Base-by-base conservation (phyloP, 2,329 filamentous ascomycete species). In the Cyphellophora attinorum region DNA sequence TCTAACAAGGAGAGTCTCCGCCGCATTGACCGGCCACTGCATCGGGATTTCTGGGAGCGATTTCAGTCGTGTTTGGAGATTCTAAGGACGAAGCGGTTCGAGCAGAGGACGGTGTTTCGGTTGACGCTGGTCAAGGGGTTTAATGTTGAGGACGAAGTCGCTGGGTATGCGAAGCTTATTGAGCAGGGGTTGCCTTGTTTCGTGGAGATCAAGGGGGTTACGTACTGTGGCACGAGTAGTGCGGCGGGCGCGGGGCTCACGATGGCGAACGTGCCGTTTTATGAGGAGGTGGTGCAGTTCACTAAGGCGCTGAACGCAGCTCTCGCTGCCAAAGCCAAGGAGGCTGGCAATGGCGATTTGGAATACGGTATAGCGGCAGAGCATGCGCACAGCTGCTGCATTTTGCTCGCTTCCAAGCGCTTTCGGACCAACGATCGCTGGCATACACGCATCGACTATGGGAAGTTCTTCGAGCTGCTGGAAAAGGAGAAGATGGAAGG, bases 241-340 rank as follows among this genome's bases (percentile, higher is more conserved):
- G 83, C 83, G 6, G 79, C 82, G 3, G 81, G 79, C 34, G 88
- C 85, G 0, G 89, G 89, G 0, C 67, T 96, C 30, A 91, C 79
- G n/a, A 96, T 96, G 89, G 76, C 85, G 51, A 96, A 96, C 53
- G 91, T 96, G 6, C 89, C 89, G 0, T 96, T 94, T 54, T 96
- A 95, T 62, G 80, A 82, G 56, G 89, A 95, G 60, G 83, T 95
- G 3, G 74, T 74, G 21, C 76, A 79, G 2, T 96, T 95, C 52
- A 86, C 93, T 6, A 70, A 73, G 25, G 79, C 81, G 1, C 70
- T 95, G 0, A 76, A 88, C 43, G 61, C 63, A 19, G 79, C 81
- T 41, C 66, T 96, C 10, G 64, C 68, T 23, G 68, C 69, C 33
- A 71, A 84, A 27, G 85, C 84, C 0, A 66, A 96, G 5, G 68